These are phyloP conservation scores for Lepidium sativum DNA, from an alignment of 345 rosid species.

Conservation along the genomic window DNA sequence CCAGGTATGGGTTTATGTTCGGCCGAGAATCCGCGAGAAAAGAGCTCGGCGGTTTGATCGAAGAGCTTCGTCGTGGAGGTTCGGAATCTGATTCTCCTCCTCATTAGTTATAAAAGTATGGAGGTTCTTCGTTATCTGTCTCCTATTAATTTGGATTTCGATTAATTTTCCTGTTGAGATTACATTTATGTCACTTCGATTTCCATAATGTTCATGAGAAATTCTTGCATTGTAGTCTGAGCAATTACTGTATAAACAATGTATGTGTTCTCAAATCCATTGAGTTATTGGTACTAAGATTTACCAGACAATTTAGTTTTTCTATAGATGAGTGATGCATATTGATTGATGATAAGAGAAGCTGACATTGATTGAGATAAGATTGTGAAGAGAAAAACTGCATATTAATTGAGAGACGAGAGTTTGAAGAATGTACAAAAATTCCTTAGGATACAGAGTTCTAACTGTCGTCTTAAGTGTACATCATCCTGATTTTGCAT, in stretches of 20 bases:
- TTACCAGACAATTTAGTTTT: background rate
- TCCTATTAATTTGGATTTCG: background rate
- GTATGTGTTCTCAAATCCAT: background rate
- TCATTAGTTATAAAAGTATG: slow-evolving; percentile 19
- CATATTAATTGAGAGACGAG: background rate
- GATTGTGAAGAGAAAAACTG: background rate
- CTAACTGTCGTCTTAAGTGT: background rate
- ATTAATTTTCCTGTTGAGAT: background rate
- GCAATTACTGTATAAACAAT: slow-evolving; percentile 9
- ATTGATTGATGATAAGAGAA: slow-evolving; percentile 1
- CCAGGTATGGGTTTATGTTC: slow-evolving; percentile 92
- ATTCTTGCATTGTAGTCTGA: background rate
- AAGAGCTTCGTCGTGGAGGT: slow-evolving; percentile 53
- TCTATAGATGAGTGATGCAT: background rate
- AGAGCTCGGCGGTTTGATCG: slow-evolving; percentile 71
- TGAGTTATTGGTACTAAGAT: background rate
- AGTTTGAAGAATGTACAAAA: slow-evolving; percentile 1
- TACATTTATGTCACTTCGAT: background rate
- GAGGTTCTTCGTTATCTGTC: background rate
- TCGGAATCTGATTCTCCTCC: slow-evolving; percentile 31
- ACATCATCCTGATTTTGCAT: slow-evolving; percentile 1
- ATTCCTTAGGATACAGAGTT: background rate
- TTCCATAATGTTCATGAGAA: background rate
- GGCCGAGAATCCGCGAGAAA: slow-evolving; percentile 88
- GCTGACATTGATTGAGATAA: slow-evolving; percentile 7